A percentile compares a stretch with the other conserved stretches of the same genome.
These are phyloP conservation scores for Hymenoscyphus occultus DNA, from an alignment of 2,329 filamentous ascomycete species.

Conservation along the genomic window DNA sequence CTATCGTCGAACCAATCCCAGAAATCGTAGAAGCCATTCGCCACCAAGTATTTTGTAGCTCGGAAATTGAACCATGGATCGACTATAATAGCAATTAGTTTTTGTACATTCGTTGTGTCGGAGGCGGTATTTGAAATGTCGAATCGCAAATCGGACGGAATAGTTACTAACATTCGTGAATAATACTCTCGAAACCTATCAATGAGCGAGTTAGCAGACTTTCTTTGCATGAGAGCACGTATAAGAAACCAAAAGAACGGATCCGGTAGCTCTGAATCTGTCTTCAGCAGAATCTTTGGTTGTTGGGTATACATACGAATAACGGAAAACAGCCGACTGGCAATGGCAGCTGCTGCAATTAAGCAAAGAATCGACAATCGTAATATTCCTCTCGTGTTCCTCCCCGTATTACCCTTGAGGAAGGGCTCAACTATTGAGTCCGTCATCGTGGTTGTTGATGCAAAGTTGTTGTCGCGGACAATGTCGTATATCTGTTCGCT, in stretches of 20 bases:
- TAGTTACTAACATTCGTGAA: constrained; percentile 86
- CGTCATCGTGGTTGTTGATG: constrained; percentile 39
- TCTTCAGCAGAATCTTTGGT: constrained; percentile 4
- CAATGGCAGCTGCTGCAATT: constrained; percentile 87
- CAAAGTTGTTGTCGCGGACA: constrained; percentile 29
- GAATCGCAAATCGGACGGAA: constrained; percentile 20
- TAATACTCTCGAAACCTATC: constrained; percentile 94
- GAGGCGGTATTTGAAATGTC: background rate
- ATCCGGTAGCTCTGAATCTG: background rate
- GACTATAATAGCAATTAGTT: constrained; percentile 56
- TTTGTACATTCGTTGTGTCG: constrained; percentile 15
- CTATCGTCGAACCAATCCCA: constrained; percentile 99
- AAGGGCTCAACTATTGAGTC: constrained; percentile 44
- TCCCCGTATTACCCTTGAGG: constrained; percentile 73
- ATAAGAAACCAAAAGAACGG: background rate
- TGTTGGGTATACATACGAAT: constrained; percentile 67
- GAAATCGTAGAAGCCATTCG: constrained; percentile 97
- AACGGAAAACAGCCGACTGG: constrained; percentile 95
- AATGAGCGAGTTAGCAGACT: constrained; percentile 29
- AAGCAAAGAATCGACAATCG: constrained; percentile 85
- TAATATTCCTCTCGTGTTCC: constrained; percentile 80
- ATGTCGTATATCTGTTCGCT: constrained; percentile 32
- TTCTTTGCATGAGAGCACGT: background rate
- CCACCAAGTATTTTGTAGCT: constrained; percentile 94
- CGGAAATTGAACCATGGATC: constrained; percentile 99